Evolutionary conservation across 1,139 yeast genomes (phyloP).

Genomic region (Ogataea hybrid): DNA sequence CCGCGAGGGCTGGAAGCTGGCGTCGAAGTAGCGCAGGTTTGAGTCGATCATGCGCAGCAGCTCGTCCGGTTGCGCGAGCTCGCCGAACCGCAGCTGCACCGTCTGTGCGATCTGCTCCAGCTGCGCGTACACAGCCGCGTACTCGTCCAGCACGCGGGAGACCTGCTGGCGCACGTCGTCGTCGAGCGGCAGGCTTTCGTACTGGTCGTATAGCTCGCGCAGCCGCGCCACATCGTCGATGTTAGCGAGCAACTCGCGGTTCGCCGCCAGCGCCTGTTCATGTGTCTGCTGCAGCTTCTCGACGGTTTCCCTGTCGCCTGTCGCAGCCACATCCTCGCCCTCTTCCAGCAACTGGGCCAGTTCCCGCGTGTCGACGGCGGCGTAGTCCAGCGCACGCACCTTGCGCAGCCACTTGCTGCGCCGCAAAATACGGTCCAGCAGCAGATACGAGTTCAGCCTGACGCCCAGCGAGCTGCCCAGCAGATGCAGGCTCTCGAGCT

Average conservation of each 20-base stretch:
- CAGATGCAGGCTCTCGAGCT: conserved; percentile 38
- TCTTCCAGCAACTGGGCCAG: conserved; percentile 38
- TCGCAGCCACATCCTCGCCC: conserved; percentile 37
- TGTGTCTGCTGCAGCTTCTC: conserved; percentile 8
- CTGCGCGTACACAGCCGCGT: conserved; percentile 8
- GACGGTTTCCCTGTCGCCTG: conserved; percentile 9
- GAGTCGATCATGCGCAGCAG: conserved; percentile 9
- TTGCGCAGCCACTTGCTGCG: conserved; percentile 49
- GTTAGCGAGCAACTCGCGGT: conserved; percentile 9
- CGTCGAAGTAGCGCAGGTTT: conserved; percentile 5
- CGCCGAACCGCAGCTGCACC: conserved; percentile 7
- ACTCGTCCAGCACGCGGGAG: conserved; percentile 13
- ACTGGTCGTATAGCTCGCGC: conserved; percentile 34
- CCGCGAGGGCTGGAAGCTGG: conserved; percentile 3
- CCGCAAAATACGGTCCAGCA: conserved; percentile 48
- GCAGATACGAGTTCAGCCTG: conserved; percentile 48
- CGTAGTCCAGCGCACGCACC: conserved; percentile 25
- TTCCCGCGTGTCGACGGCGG: conserved; percentile 32
- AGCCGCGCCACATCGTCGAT: conserved; percentile 29
- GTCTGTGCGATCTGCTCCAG: conserved; percentile 6
- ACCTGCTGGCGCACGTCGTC: conserved; percentile 9
- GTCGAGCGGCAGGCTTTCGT: conserved; percentile 28
- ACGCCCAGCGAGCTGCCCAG: conserved; percentile 62
- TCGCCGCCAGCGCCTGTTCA: conserved; percentile 13
- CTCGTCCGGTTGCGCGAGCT: conserved; percentile 7